These are phyloP conservation scores for Obelidium mucronatum DNA, from an alignment of 192 early-diverging fungal genomes.

Conservation along the genomic window DNA sequence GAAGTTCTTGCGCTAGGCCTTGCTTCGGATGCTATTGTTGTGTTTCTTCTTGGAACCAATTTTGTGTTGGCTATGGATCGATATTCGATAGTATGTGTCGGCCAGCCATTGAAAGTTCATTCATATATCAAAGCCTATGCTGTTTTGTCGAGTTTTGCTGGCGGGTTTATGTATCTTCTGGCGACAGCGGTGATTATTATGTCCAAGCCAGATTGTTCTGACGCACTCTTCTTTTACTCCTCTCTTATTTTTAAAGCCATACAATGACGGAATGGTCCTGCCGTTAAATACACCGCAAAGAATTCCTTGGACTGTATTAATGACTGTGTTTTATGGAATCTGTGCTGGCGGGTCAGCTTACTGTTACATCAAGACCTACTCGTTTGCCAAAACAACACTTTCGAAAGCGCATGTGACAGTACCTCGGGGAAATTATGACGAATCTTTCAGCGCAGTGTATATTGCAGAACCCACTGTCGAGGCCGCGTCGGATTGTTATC, in stretches of 20 bases:
- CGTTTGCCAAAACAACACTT: not conserved
- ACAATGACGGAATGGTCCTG: not conserved
- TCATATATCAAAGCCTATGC: not conserved
- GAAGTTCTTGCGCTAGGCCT: not conserved
- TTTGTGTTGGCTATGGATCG: not conserved
- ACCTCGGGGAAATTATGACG: not conserved
- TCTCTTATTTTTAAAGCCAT: not conserved
- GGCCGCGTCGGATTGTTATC: not conserved
- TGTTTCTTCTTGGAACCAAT: not conserved
- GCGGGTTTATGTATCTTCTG: not conserved
- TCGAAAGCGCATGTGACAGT: not conserved
- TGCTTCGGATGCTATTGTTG: not conserved
- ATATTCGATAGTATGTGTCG: not conserved
- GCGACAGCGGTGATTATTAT: not conserved
- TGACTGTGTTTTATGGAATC: not conserved
- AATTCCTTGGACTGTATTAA: not conserved
- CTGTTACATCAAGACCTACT: not conserved
- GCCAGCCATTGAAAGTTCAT: not conserved
- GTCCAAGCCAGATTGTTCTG: not conserved
- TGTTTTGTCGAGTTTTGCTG: not conserved
- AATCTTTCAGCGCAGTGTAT: not conserved
- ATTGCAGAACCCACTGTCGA: not conserved
- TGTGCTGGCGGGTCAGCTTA: not conserved
- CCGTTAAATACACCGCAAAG: not conserved
- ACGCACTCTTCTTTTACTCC: not conserved